Base-by-base conservation (phyloP, 768 basidiomycete genomes). In the Hemileccinum impolitum region DNA sequence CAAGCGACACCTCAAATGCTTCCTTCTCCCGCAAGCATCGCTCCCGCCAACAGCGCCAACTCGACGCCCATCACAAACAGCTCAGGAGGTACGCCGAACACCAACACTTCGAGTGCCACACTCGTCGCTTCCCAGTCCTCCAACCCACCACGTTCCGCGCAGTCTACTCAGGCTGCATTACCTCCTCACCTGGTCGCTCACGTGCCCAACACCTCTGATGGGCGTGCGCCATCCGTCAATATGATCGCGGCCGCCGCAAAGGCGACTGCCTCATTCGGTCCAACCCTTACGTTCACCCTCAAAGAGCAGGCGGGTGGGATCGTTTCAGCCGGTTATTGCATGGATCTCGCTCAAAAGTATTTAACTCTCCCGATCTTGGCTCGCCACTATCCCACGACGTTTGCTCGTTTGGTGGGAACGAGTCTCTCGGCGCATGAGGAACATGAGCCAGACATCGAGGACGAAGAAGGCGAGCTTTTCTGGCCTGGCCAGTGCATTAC, bases 381-480 rank as follows among this genome's bases (percentile, higher is more conserved):
- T 9, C 80, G 81, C 31, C 81, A 82, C 69, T 91, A 85, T 68
- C 89, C 89, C 21, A 77, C 72, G 26, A 90, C 89, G 1, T 88
- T 85, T 63, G 77, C 82, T 10, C 83, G 89, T 39, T 78, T 90
- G 75, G 75, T 87, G 56, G 71, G 81, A 52, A 80, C 84, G 19
- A 81, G 79, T 19, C 69, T 88, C 43, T 70, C 75, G 0, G 72
- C 78, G 0, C 74, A 75, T 14, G 88, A 91, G 55, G 88, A 91
- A 64, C 76, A 85, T 47, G 87, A 90, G 53, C 84, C 85, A 11
- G 88, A 90, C 54, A 80, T 90, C 45, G 88, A 90, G 63, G 89
- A 91, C 57, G 85, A 89, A 55, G 88, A 89, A 63, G 86, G 88
- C 54, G 89, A 90, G 59, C 72, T 91, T n/a, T 87, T 81, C 61